Base-by-base conservation (phyloP, 1,284 basidiomycete genomes). In the Cystobasidium slooffiae region DNA sequence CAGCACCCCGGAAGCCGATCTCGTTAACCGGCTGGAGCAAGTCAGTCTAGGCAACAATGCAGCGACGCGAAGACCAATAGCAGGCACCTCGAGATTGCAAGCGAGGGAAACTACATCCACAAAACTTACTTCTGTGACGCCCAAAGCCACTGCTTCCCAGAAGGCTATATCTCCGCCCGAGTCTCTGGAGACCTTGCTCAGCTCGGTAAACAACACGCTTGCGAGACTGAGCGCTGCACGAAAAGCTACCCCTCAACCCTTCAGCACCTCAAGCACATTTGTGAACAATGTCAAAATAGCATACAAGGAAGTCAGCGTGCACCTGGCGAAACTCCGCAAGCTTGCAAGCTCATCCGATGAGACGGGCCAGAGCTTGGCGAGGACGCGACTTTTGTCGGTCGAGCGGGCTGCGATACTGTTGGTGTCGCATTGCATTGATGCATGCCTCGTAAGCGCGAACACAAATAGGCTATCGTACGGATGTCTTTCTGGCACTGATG, bases 121-220 rank as follows among this genome's bases (percentile, higher is more conserved):
- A 67, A 47, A 70, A 67, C 1, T 10, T 10, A n/a, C 56, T 0
- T 75, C 77, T 1, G 44, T 72, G 0, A 72, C 75, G 6, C 65
- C 74, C 0, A 24, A 53, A 18, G 46, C 64, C 47, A 65, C 41
- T 14, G 49, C 64, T 6, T 7, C 64, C 1, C 18, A 22, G 12
- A 5, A n/a, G 46, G 6, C 24, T 24, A 14, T 41, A 16, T 2
- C 22, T 43, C 47, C 64, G n/a, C 39, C 20, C 6, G 43, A 37
- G 16, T 9, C 61, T 14, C 43, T 63, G 12, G 59, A 53, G 18
- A 31, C 66, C 12, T n/a, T 46, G 51, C 56, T 56, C 24, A 39
- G 56, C 22, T 37, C 43, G 37, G 46, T 69, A 69, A 69, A 69
- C 68, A 69, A 69, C 43, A 69, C 49, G 22, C 68, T 69, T 20